Conservation (phyloP, 768 basidiomycete genomes). For the Galerina sulciceps region DNA sequence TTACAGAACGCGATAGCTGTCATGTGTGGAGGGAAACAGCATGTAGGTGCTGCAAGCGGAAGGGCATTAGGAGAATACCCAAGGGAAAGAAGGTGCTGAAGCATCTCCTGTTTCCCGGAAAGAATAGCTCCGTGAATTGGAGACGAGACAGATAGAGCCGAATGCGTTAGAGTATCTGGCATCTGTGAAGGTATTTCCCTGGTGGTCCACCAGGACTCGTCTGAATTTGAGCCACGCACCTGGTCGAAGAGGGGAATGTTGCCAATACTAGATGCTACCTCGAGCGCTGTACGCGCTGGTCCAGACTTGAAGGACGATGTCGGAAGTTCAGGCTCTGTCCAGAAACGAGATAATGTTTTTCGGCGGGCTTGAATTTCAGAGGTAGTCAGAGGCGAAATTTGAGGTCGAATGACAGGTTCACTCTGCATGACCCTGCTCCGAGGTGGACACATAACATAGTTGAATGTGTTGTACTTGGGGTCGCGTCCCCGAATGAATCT, state of each 20-base stretch:
- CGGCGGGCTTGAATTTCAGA: background rate
- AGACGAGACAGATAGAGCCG: background rate
- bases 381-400: background rate
- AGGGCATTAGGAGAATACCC: background rate
- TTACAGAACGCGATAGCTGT: background rate
- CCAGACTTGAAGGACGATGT: background rate
- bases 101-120: background rate
- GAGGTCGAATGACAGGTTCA: background rate
- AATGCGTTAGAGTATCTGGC: background rate
- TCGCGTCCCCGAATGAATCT: background rate
- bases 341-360: background rate
- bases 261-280: background rate
- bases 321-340: background rate
- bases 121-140: background rate
- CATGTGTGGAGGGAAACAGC: background rate
- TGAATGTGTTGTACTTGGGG: background rate
- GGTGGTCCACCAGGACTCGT: slow-evolving; percentile 1
- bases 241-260: background rate
- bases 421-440: background rate
- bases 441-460: background rate
- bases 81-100: background rate
- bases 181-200: background rate
- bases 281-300: background rate
- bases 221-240: background rate
- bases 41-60: background rate